Base-by-base conservation (phyloP, 1,139 yeast species). In the Wickerhamiella pararugosa region DNA sequence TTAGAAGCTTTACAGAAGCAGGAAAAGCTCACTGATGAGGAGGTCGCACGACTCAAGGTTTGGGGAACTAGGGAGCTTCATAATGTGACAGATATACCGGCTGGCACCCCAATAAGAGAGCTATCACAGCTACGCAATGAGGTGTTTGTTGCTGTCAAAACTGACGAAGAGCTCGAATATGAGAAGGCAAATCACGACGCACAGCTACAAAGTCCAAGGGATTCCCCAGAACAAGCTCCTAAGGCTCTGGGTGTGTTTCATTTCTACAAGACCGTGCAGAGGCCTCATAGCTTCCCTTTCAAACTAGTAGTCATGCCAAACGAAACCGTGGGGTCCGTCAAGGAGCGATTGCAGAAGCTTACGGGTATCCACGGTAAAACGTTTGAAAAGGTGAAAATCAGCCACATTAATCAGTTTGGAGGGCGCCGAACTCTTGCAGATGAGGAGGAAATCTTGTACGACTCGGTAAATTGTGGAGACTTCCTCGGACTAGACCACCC, bases 231-330 rank as follows among this genome's bases (percentile, higher is more conserved):
- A 8, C 50, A 49, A 25, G 53, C 52, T 8, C 61, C 60, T 3
- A 58, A 56, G 42, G 49, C 73, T 31, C 63, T 72, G 5, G 57
- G 67, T 11, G 79, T 76, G 49, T 71, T 76, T 56, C 97, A 90
- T 56, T 90, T 79, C 62, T 73, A 79, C 57, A 81, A 79, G 52
- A 83, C 76, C 39, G 69, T 79, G 21, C 69, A 67, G 37, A 73
- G 76, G 49, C 67, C 75, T 21, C 98, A 92, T 58, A 92, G 97
- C n/a, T 67, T 80, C 31, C 95, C 98, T 5, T 90, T 90, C 58
- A 64, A 80, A 25, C 80, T 90, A 55, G 73, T 76, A 9, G 61
- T 83, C 6, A 50, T 52, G 30, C 51, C 55, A 6, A 60, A 68
- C 21, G 98, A 92, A 58, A 62, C 62, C 38, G 72, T 82, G 43